These are phyloP conservation scores for Zygosaccharomyces pseudorouxii DNA, from an alignment of 805 yeast genomes.

Conservation along the genomic window DNA sequence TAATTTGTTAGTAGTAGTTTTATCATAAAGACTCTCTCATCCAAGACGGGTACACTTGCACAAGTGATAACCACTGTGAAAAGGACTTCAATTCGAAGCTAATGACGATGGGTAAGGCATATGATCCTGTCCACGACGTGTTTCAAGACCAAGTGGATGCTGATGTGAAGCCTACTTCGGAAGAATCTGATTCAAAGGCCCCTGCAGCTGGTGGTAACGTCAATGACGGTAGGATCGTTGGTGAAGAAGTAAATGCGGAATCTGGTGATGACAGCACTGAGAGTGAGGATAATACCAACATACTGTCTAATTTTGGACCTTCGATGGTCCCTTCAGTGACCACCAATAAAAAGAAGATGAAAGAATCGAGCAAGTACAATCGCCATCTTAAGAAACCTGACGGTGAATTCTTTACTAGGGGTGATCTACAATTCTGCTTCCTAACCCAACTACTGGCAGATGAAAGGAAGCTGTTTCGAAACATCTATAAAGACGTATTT, in stretches of 20 bases:
- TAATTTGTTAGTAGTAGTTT: not conserved
- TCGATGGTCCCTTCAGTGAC: constrained; percentile 16
- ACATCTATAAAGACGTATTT: constrained; percentile 47
- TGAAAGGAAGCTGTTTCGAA: constrained; percentile 60
- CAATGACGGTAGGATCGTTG: constrained; percentile 7
- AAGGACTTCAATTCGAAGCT: not conserved
- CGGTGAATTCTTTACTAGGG: constrained; percentile 88
- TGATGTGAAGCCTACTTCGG: not conserved
- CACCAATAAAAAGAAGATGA: constrained; percentile 16
- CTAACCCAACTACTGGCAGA: constrained; percentile 61
- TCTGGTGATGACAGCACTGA: constrained; percentile 18
- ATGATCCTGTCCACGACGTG: constrained; percentile 36
- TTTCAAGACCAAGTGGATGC: constrained; percentile 20
- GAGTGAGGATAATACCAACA: constrained; percentile 20
- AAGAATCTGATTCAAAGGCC: constrained; percentile 7
- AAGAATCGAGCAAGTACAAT: constrained; percentile 25
- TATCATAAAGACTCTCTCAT: not conserved
- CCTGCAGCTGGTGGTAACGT: not conserved
- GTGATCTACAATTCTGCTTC: constrained; percentile 82
- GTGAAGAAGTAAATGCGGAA: constrained; percentile 13
- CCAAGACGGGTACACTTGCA: not conserved
- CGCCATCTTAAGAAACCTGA: constrained; percentile 80
- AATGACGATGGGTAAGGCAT: constrained; percentile 30
- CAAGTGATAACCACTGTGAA: not conserved
- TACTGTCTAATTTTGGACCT: constrained; percentile 3